phyloP scores from a whole-genome alignment of 2,329 filamentous ascomycete species.

The Alternaria tenuissima region DNA sequence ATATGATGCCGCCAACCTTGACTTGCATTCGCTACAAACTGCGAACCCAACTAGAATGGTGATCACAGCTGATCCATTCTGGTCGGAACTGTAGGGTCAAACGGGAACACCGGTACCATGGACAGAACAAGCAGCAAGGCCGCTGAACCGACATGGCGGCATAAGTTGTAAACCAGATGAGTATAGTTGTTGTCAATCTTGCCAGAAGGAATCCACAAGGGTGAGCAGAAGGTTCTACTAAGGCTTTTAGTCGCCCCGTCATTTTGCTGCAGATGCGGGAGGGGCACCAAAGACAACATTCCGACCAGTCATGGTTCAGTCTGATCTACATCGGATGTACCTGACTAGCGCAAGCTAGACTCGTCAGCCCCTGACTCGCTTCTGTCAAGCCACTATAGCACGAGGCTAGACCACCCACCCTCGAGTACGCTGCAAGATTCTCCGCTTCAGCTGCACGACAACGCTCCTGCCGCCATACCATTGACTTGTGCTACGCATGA shows the following conservation, averaged over 20 bases:
- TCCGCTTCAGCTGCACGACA: conserved; percentile 34
- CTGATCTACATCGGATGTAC: conserved; percentile 30
- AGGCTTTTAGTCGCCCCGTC: conserved; percentile 20
- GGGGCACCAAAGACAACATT: conserved; percentile 20
- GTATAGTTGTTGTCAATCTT: not conserved
- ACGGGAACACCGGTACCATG: not conserved
- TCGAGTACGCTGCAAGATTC: conserved; percentile 19
- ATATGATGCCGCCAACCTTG: conserved; percentile 13
- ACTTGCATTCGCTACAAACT: not conserved
- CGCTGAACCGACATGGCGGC: conserved; percentile 8
- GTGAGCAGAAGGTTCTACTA: conserved; percentile 7
- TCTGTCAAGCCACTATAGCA: conserved; percentile 26
- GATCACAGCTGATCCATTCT: conserved; percentile 7
- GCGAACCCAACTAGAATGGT: not conserved
- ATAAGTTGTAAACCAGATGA: not conserved
- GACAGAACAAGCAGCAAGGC: conserved; percentile 8
- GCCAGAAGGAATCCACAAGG: conserved; percentile 3
- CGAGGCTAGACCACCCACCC: conserved; percentile 27
- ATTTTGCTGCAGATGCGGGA: conserved; percentile 28
- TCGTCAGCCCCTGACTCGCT: conserved; percentile 21
- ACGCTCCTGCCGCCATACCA: conserved; percentile 27
- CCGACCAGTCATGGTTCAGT: conserved; percentile 28
- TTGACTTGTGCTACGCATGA: conserved; percentile 29
- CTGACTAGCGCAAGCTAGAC: conserved; percentile 41
- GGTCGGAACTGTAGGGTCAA: not conserved